Evolutionary conservation across 129 eudicot species (phyloP).

Genomic region (Arctium lappa): DNA sequence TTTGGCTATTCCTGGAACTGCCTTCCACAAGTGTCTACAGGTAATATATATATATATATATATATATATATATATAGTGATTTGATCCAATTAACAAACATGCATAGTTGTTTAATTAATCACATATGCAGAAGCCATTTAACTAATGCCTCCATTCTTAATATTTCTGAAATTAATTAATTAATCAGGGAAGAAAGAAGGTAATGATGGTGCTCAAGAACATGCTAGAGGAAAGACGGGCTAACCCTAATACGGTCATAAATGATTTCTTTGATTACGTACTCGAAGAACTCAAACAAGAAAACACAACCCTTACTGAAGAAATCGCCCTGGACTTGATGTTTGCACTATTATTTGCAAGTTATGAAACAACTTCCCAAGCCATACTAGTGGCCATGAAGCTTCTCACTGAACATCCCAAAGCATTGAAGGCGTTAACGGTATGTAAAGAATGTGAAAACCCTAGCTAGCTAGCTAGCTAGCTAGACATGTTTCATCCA

Average conservation of each 20-base stretch:
- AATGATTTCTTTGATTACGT: neutral
- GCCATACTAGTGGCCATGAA: constrained; percentile 66
- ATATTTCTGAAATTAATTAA: neutral
- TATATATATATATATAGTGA: constrained; percentile 33
- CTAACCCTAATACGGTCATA: constrained; percentile 43
- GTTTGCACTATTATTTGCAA: constrained; percentile 85
- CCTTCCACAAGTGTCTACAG: too few relatives aligned
- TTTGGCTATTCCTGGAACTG: too few relatives aligned
- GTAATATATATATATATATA: neutral
- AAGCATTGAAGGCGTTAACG: constrained; percentile 54
- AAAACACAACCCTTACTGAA: constrained; percentile 44
- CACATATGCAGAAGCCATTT: neutral
- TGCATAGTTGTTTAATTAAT: too few relatives aligned
- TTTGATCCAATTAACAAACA: neutral
- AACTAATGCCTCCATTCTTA: neutral
- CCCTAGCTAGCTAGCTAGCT: constrained; percentile 25
- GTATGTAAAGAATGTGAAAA: constrained; percentile 55
- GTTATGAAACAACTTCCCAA: constrained; percentile 70
- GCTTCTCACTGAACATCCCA: constrained; percentile 53
- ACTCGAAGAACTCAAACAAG: too few relatives aligned
- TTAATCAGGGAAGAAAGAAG: constrained; percentile 70
- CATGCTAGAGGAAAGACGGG: constrained; percentile 71
- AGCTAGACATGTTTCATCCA: neutral
- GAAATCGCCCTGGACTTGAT: constrained; percentile 73
- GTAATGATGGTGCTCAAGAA: constrained; percentile 63